phyloP scores from a whole-genome alignment of 345 rosid species.

The Toxicodendron radicans region DNA sequence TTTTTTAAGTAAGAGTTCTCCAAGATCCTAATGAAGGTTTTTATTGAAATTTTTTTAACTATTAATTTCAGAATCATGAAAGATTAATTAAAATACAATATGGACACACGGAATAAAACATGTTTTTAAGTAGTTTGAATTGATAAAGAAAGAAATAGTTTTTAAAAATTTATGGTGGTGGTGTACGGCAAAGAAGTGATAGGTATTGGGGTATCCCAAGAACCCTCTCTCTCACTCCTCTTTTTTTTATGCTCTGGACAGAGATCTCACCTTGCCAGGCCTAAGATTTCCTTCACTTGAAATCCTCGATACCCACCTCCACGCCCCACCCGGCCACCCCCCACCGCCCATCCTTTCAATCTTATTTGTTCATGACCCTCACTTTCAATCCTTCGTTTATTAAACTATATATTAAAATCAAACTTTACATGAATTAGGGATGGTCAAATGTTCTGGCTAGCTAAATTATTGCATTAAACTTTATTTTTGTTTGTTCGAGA shows the following conservation, averaged over 20 bases:
- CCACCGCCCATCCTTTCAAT: no score
- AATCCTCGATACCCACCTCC: constrained; percentile 21
- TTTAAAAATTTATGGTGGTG: background rate
- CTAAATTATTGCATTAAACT: background rate
- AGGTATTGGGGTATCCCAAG: constrained; percentile 16
- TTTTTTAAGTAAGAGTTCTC: no score
- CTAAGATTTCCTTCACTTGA: constrained; percentile 37
- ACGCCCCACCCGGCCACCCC: constrained; percentile 16
- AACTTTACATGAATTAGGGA: background rate
- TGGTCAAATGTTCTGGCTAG: background rate
- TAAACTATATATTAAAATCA: no score
- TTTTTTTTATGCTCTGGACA: constrained; percentile 15
- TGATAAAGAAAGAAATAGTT: background rate
- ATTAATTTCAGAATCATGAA: no score
- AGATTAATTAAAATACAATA: no score
- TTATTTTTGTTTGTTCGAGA: background rate
- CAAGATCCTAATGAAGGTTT: no score
- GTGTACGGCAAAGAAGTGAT: constrained; percentile 26
- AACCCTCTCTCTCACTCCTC: background rate
- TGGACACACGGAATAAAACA: no score
- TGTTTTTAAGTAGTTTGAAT: no score
- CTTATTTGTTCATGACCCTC: background rate
- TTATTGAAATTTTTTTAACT: no score
- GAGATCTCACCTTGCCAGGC: constrained; percentile 26
- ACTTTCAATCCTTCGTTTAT: no score